A percentile compares a stretch with the other conserved stretches of the same genome.
Conservation (phyloP, 2,329 filamentous ascomycete species). For the Tolypocladium tundrense region DNA sequence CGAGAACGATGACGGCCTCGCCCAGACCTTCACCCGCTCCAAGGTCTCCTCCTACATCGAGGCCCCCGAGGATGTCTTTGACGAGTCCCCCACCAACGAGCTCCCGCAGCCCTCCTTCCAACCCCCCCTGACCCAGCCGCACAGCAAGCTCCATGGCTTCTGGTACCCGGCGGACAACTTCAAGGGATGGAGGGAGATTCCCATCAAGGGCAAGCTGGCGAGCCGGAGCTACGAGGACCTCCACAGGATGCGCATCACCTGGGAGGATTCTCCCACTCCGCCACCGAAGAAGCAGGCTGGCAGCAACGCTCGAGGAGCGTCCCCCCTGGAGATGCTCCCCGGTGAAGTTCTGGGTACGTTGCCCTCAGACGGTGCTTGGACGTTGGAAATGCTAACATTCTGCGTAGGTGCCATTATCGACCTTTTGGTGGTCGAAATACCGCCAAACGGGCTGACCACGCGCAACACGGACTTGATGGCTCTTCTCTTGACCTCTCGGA, state of each 20-base stretch:
- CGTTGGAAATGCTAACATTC: conserved; percentile 1
- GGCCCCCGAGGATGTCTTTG: conserved; percentile 40
- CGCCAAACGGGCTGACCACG: conserved; percentile 59
- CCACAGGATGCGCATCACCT: conserved; percentile 43
- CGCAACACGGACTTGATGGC: conserved; percentile 72
- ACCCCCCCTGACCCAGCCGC: conserved; percentile 42
- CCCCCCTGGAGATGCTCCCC: conserved; percentile 58
- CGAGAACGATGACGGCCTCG: conserved; percentile 47
- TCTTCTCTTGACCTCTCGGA: conserved; percentile 64
- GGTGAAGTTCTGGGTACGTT: conserved; percentile 59
- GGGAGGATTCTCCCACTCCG: conserved; percentile 32
- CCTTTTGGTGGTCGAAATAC: conserved; percentile 62
- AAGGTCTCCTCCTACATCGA: conserved; percentile 50
- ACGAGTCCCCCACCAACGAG: conserved; percentile 32
- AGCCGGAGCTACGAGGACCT: conserved; percentile 54
- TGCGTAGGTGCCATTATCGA: conserved; percentile 60
- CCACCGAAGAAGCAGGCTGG: conserved; percentile 18
- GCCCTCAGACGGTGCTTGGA: neutral
- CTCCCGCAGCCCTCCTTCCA: conserved; percentile 36
- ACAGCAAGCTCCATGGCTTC: conserved; percentile 46
- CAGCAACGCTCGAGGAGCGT: conserved; percentile 31
- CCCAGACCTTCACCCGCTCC: conserved; percentile 53
- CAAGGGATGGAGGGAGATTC: conserved; percentile 53
- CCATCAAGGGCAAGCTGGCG: conserved; percentile 45
- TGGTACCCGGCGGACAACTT: conserved; percentile 50